Conservation (phyloP, 306 rosid genomes). For the Rosa chinensis region DNA sequence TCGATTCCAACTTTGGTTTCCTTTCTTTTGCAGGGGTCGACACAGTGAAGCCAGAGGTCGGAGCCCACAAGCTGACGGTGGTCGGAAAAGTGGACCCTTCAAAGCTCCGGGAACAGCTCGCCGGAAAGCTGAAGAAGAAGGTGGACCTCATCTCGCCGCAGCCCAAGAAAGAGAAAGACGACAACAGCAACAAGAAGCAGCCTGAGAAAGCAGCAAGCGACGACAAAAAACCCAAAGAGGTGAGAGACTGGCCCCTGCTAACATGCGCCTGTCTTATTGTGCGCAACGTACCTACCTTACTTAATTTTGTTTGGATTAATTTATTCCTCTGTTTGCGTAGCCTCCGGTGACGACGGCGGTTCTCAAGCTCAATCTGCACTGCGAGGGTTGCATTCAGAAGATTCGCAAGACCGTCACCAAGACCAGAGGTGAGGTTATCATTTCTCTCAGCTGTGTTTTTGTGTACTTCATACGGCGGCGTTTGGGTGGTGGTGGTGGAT, state of each 20-base stretch:
- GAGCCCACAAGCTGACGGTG: conserved; percentile 55
- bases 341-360: conserved; percentile 59
- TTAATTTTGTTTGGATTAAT: neutral
- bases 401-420: conserved; percentile 38
- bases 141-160: conserved; percentile 58
- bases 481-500: neutral
- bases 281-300: neutral
- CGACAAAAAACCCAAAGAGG: conserved; percentile 65
- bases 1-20: neutral
- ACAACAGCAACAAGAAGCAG: conserved; percentile 26
- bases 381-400: conserved; percentile 64
- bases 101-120: conserved; percentile 44
- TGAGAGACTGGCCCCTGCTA: conserved; percentile 13
- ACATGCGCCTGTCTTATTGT: conserved; percentile 17
- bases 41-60: conserved; percentile 35
- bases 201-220: conserved; percentile 34
- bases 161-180: conserved; percentile 37
- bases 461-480: neutral
- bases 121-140: conserved; percentile 51
- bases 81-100: conserved; percentile 53
- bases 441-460: too few species aligned
- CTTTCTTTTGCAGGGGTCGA: conserved; percentile 46
- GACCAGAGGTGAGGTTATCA: conserved; percentile 46
- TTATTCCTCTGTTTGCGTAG: conserved; percentile 26
- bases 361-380: conserved; percentile 58